These are phyloP conservation scores for Chara braunii DNA, from an alignment of 139 green algal genomes.

Conservation along the genomic window DNA sequence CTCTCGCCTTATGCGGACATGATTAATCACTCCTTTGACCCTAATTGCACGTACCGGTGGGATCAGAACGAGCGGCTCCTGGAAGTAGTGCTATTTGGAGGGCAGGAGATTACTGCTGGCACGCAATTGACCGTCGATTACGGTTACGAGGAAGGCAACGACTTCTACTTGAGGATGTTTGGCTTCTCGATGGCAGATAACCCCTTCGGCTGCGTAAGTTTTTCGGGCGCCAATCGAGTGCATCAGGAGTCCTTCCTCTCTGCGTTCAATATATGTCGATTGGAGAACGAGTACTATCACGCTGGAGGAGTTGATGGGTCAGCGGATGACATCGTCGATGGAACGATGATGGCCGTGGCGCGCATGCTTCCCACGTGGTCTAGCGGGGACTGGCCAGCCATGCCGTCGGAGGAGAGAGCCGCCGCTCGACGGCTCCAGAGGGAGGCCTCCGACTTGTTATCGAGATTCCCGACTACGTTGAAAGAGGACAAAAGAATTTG, in stretches of 20 bases:
- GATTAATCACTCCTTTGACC: conserved; percentile 20
- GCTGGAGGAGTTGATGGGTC: neutral
- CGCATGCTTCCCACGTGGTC: conserved; percentile 20
- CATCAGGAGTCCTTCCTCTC: conserved; percentile 26
- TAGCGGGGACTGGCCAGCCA: conserved; percentile 5
- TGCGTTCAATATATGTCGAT: conserved; percentile 15
- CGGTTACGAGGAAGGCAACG: neutral
- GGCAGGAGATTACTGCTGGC: neutral
- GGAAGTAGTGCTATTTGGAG: conserved; percentile 19
- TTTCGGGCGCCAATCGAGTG: conserved; percentile 2
- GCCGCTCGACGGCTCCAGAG: neutral
- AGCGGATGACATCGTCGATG: neutral
- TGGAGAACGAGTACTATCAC: conserved; percentile 6
- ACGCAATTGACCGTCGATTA: conserved; percentile 9
- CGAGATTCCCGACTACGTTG: conserved; percentile 4
- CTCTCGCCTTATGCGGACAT: conserved; percentile 10
- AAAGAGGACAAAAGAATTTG: conserved; percentile 32
- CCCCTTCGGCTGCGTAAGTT: neutral
- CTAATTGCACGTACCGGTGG: conserved; percentile 14
- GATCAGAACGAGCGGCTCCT: conserved; percentile 16
- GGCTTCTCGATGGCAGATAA: conserved; percentile 11
- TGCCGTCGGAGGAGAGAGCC: conserved; percentile 19
- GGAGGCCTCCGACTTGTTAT: conserved; percentile 5
- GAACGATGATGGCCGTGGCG: conserved; percentile 4
- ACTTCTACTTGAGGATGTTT: neutral